These are phyloP conservation scores for Trichoderma sp. DNA, from an alignment of 2,329 filamentous ascomycete species.

Conservation along the genomic window DNA sequence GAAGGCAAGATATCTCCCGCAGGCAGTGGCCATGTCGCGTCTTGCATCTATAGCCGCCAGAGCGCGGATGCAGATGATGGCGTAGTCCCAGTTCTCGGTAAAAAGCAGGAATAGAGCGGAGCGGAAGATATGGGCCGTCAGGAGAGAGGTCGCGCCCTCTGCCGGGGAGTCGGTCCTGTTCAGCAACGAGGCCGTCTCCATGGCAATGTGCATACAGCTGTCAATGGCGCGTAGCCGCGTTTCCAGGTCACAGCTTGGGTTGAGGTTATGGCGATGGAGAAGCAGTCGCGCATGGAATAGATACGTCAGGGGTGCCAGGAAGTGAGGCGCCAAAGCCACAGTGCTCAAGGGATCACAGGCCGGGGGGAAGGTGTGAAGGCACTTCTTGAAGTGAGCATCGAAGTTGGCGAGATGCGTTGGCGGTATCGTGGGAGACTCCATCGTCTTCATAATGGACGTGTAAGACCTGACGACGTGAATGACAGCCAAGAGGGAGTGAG, in stretches of 20 bases:
- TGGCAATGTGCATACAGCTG: constrained; percentile 71
- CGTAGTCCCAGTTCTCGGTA: constrained; percentile 70
- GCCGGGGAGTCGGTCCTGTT: constrained; percentile 65
- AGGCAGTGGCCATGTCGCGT: constrained; percentile 73
- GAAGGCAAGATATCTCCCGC: constrained; percentile 79
- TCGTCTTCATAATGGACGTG: constrained; percentile 69
- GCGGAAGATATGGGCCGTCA: constrained; percentile 85
- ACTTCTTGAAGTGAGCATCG: constrained; percentile 77
- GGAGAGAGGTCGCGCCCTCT: constrained; percentile 70
- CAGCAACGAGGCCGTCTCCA: constrained; percentile 78
- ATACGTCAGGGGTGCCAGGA: constrained; percentile 73
- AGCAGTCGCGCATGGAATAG: constrained; percentile 83
- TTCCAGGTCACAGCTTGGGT: constrained; percentile 66
- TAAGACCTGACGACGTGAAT: constrained; percentile 82
- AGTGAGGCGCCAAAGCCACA: constrained; percentile 70
- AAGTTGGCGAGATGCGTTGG: constrained; percentile 72
- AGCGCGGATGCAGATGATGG: constrained; percentile 71
- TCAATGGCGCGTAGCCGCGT: constrained; percentile 73
- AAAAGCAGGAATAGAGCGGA: constrained; percentile 80
- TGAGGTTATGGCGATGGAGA: constrained; percentile 86
- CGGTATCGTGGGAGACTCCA: constrained; percentile 68
- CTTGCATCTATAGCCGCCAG: constrained; percentile 70
- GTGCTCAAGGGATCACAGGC: constrained; percentile 69
- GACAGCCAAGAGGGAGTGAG: constrained; percentile 73
- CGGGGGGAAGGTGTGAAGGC: constrained; percentile 73